Conservation (phyloP, 192 early-diverging fungal genomes). For the Coemansia nantahalensis region DNA sequence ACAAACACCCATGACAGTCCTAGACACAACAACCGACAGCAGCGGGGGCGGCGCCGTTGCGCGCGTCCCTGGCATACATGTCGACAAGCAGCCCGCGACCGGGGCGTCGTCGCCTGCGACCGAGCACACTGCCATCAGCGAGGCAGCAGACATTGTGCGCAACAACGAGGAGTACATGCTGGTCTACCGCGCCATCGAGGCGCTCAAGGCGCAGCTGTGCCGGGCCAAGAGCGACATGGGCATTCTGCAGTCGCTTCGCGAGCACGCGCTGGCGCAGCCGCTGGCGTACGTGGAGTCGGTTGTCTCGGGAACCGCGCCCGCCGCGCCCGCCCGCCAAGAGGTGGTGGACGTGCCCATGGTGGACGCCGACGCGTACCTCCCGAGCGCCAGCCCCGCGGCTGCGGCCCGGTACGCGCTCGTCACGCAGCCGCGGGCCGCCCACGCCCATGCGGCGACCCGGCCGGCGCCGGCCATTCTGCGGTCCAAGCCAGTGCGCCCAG, state of each 20-base stretch:
- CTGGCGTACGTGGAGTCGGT: conserved; percentile 35
- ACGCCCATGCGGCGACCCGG: too few species aligned
- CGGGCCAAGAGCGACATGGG: conserved; percentile 48
- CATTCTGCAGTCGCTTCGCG: conserved; percentile 20
- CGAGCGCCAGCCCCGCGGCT: conserved; percentile 11
- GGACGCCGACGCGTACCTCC: conserved; percentile 31
- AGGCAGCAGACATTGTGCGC: conserved; percentile 12
- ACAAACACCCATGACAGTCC: background rate
- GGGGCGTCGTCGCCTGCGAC: conserved; percentile 13
- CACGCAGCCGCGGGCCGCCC: background rate
- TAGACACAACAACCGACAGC: conserved; percentile 4
- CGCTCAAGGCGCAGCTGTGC: conserved; percentile 43
- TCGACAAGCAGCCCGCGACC: background rate
- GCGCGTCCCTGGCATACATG: background rate
- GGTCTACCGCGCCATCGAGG: conserved; percentile 33
- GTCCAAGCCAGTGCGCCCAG: background rate
- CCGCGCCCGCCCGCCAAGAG: conserved; percentile 27
- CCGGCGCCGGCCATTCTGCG: too few species aligned
- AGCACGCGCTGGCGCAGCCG: conserved; percentile 24
- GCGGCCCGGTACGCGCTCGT: conserved; percentile 14
- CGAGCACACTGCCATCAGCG: conserved; percentile 1
- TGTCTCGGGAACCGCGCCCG: conserved; percentile 12
- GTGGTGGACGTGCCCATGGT: conserved; percentile 34
- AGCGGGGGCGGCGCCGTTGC: background rate
- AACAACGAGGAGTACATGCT: conserved; percentile 52